These are phyloP conservation scores for Acacia melanoxylon DNA, from an alignment of 306 rosid species.

Conservation along the genomic window DNA sequence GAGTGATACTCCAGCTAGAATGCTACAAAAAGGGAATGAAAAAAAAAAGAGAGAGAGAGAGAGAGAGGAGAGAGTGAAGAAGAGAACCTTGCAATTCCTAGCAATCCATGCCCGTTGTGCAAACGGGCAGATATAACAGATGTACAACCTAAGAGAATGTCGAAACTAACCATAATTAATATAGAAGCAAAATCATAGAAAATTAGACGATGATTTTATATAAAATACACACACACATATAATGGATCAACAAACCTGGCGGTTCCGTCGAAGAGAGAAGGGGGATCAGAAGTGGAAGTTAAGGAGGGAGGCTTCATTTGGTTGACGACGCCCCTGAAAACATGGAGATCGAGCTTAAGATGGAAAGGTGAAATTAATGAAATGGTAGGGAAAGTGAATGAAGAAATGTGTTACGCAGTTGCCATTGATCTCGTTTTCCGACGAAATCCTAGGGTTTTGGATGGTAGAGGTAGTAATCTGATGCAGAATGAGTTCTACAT, in stretches of 20 bases:
- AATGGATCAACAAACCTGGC: slow-evolving; percentile 50
- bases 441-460: not conserved
- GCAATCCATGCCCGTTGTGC: slow-evolving; percentile 90
- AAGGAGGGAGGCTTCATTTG: slow-evolving; percentile 48
- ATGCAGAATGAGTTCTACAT: not conserved
- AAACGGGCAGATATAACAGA: slow-evolving; percentile 59
- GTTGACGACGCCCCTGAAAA: slow-evolving; percentile 19
- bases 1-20: no score
- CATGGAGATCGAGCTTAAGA: not conserved
- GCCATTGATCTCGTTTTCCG: slow-evolving; percentile 26
- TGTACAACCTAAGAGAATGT: slow-evolving; percentile 51
- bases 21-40: not conserved
- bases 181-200: not conserved
- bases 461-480: not conserved
- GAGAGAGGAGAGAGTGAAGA: not conserved
- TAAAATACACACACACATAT: not conserved
- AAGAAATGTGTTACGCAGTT: slow-evolving; percentile 12
- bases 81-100: slow-evolving; percentile 68
- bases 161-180: not conserved
- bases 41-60: not conserved
- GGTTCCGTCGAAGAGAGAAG: slow-evolving; percentile 81
- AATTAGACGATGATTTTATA: not conserved
- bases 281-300: slow-evolving; percentile 59
- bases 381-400: not conserved
- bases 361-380: not conserved